These are phyloP conservation scores for Sarcodon sp. DNA, from an alignment of 768 basidiomycete genomes.

Conservation along the genomic window DNA sequence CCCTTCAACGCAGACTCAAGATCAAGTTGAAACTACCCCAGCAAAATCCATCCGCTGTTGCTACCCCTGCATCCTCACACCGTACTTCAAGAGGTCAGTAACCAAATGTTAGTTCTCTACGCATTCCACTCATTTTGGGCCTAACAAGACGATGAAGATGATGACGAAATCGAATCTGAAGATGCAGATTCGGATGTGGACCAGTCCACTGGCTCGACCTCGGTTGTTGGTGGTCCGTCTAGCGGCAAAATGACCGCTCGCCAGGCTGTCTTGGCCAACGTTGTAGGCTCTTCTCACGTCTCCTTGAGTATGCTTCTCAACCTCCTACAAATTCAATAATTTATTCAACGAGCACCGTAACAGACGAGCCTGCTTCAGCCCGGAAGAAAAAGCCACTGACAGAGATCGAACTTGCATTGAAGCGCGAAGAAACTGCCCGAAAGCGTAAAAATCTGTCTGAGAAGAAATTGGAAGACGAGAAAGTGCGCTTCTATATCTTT, in stretches of 20 bases:
- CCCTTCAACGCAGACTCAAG: constrained; percentile 32
- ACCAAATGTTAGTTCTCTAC: neutral
- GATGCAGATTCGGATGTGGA: constrained; percentile 27
- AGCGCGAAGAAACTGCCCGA: constrained; percentile 69
- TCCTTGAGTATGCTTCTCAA: constrained; percentile 32
- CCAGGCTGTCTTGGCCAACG: constrained; percentile 61
- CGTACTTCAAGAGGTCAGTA: neutral
- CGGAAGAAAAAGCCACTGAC: constrained; percentile 58
- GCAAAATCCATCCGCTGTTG: constrained; percentile 9
- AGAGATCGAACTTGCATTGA: constrained; percentile 59
- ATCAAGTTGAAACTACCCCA: constrained; percentile 47
- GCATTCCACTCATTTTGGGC: neutral
- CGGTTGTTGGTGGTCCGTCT: constrained; percentile 12
- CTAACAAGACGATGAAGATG: neutral
- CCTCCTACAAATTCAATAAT: neutral
- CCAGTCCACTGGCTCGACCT: constrained; percentile 15
- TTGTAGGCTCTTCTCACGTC: constrained; percentile 57
- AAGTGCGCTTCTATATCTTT: constrained; percentile 28
- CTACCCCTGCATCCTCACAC: neutral
- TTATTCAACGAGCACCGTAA: neutral
- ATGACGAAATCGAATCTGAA: constrained; percentile 26
- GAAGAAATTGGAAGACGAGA: constrained; percentile 79
- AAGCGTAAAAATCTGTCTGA: constrained; percentile 73
- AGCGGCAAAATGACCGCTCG: constrained; percentile 27
- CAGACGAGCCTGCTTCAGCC: constrained; percentile 19